phyloP scores from a whole-genome alignment of 2,329 filamentous ascomycete species.

The Hansfordia pulvinata region DNA sequence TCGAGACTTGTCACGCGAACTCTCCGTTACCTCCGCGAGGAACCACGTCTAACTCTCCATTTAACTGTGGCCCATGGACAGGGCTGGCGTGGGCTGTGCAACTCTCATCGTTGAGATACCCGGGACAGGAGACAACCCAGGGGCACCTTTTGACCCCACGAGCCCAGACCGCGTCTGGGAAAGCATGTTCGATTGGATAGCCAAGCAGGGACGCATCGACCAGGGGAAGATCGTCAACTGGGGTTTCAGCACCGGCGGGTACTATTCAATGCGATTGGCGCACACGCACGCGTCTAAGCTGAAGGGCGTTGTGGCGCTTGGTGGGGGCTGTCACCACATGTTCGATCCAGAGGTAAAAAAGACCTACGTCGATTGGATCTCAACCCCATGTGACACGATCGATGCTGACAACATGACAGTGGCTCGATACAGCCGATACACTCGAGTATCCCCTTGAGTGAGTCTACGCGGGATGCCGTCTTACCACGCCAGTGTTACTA shows the following conservation, averaged over 20 bases:
- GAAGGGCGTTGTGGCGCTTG: slow-evolving; percentile 35
- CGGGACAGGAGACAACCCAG: slow-evolving; percentile 42
- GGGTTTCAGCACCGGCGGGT: slow-evolving; percentile 45
- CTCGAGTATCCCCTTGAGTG: slow-evolving; percentile 47
- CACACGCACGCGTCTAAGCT: slow-evolving; percentile 40
- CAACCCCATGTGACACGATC: not conserved
- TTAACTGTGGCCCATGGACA: too few relatives aligned
- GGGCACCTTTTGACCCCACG: slow-evolving; percentile 25
- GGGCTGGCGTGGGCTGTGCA: slow-evolving; percentile 27
- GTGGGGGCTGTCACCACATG: slow-evolving; percentile 45
- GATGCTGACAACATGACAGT: slow-evolving; percentile 12
- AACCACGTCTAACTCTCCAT: too few relatives aligned
- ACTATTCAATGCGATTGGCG: slow-evolving; percentile 41
- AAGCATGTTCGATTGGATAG: slow-evolving; percentile 40
- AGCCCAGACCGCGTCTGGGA: slow-evolving; percentile 39
- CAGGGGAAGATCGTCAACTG: slow-evolving; percentile 33
- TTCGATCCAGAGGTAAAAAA: slow-evolving; percentile 31
- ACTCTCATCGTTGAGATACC: slow-evolving; percentile 40
- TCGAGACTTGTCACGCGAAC: too few relatives aligned
- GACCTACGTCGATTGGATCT: too few relatives aligned
- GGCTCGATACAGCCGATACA: slow-evolving; percentile 39
- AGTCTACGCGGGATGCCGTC: slow-evolving; percentile 5
- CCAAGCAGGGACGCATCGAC: slow-evolving; percentile 29
- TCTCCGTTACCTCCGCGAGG: too few relatives aligned
- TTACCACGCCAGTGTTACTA: slow-evolving; percentile 1